These are phyloP conservation scores for Guadua angustifolia DNA, from an alignment of 176 grass and related monocot species.

Conservation along the genomic window DNA sequence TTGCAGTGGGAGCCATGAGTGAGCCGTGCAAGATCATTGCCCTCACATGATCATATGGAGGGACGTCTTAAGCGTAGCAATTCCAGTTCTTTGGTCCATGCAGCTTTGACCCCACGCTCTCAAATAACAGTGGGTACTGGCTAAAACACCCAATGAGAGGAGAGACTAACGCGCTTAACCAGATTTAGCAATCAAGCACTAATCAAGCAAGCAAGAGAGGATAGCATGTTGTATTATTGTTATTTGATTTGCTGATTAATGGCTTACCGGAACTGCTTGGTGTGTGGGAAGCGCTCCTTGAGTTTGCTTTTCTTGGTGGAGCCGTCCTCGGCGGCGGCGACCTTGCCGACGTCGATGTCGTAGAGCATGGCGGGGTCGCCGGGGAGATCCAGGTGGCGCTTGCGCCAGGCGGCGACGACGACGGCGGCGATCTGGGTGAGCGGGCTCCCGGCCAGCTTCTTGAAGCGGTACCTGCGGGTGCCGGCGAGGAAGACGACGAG, in stretches of 20 bases:
- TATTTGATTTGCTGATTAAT: neutral
- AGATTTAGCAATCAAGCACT: neutral
- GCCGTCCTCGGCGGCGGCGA: slow-evolving; percentile 26
- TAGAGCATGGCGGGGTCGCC: slow-evolving; percentile 60
- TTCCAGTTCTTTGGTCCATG: neutral
- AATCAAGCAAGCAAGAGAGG: neutral
- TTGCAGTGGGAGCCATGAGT: too few species aligned
- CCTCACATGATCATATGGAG: too few species aligned
- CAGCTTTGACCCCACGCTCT: slow-evolving; percentile 23
- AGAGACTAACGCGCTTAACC: neutral
- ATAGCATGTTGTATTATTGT: neutral
- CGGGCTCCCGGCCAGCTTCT: slow-evolving; percentile 77
- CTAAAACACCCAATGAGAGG: neutral
- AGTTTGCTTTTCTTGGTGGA: slow-evolving; percentile 61
- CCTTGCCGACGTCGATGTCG: slow-evolving; percentile 48
- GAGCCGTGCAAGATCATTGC: too few species aligned
- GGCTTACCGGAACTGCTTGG: slow-evolving; percentile 74
- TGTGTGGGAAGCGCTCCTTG: slow-evolving; percentile 80
- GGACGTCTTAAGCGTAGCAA: too few species aligned
- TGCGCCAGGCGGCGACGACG: slow-evolving; percentile 65
- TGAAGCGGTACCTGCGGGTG: slow-evolving; percentile 79
- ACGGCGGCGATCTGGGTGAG: slow-evolving; percentile 84
- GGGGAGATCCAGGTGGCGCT: slow-evolving; percentile 57
- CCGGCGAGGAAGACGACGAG: slow-evolving; percentile 71
- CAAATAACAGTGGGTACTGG: neutral